Conservation (phyloP, 164 flowering plant species). For the Stephania yunnanensis region DNA sequence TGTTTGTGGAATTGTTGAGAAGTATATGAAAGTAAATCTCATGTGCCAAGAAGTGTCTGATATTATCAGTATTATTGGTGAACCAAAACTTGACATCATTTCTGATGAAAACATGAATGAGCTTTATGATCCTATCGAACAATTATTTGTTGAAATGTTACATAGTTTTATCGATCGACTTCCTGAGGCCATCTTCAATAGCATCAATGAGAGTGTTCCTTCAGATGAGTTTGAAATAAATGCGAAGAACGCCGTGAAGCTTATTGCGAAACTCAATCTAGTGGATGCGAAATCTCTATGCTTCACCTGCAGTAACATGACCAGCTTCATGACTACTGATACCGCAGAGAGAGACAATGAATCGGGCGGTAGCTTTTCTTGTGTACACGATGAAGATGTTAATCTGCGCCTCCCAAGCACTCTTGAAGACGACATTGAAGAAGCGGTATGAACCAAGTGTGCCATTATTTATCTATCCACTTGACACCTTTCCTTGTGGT, state of each 20-base stretch:
- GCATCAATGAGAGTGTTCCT: background rate
- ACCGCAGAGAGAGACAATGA: background rate
- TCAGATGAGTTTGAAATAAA: background rate
- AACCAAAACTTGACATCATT: background rate
- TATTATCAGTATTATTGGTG: background rate
- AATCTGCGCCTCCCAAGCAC: too few species aligned
- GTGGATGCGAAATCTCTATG: background rate
- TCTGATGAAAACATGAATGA: background rate
- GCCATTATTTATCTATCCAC: too few species aligned
- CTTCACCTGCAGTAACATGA: background rate
- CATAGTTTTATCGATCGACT: background rate
- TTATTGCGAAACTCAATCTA: background rate
- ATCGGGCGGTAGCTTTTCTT: too few species aligned
- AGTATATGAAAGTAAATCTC: background rate
- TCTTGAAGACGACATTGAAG: too few species aligned
- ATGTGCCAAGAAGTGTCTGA: background rate
- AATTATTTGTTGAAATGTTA: background rate
- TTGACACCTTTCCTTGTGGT: too few species aligned
- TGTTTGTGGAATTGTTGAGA: background rate
- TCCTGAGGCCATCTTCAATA: constrained; percentile 3
- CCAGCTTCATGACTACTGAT: background rate
- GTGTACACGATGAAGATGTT: too few species aligned
- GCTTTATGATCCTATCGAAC: background rate
- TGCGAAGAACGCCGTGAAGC: background rate
- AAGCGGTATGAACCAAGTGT: too few species aligned